phyloP scores from a whole-genome alignment of 1,284 basidiomycete genomes.

The Pterulicium gracile region DNA sequence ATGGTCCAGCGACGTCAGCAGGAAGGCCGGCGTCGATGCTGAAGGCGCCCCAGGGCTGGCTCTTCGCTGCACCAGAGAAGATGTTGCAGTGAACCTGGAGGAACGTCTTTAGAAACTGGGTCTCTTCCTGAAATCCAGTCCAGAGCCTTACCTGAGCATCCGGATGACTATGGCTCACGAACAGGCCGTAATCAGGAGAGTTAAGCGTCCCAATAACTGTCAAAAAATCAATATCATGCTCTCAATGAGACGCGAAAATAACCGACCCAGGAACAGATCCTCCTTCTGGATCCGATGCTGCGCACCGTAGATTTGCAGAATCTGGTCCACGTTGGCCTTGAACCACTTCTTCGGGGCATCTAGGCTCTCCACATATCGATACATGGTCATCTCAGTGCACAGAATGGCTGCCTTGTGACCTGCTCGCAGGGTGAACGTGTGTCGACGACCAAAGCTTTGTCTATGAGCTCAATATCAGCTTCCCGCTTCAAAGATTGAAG shows the following conservation, averaged over 20 bases:
- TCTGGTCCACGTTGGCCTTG: conserved; percentile 50
- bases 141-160: conserved; percentile 42
- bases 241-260: neutral
- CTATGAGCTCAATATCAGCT: conserved; percentile 19
- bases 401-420: conserved; percentile 58
- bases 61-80: conserved; percentile 34
- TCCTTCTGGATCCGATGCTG: conserved; percentile 52
- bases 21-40: conserved; percentile 37
- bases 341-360: conserved; percentile 63
- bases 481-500: conserved; percentile 5
- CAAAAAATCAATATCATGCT: neutral
- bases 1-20: conserved; percentile 23
- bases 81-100: conserved; percentile 55
- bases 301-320: conserved; percentile 43
- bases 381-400: conserved; percentile 56
- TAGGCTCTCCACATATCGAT: conserved; percentile 52
- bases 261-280: conserved; percentile 58
- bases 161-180: conserved; percentile 58
- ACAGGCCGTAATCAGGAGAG: conserved; percentile 54
- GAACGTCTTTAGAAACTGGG: conserved; percentile 8
- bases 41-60: conserved; percentile 61
- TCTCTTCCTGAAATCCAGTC: neutral
- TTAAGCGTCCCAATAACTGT: conserved; percentile 63
- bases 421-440: conserved; percentile 46
- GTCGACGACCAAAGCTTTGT: conserved; percentile 38